These are phyloP conservation scores for Eutrema yunnanense DNA, from an alignment of 345 rosid species.

Conservation along the genomic window DNA sequence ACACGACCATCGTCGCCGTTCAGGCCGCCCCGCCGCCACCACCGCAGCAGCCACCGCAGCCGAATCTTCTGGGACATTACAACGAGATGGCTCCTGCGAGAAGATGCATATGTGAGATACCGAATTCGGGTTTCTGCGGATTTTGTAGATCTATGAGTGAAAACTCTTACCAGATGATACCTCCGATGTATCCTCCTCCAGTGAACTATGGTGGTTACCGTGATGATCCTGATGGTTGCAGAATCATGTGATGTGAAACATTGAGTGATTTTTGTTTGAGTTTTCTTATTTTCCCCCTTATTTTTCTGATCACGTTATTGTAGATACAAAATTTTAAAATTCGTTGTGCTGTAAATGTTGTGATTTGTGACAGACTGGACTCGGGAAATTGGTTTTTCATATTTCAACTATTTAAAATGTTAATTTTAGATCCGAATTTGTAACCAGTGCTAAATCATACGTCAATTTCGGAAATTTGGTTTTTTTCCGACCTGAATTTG, in stretches of 20 bases:
- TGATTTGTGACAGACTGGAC: background rate
- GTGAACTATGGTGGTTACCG: background rate
- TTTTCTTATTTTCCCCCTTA: background rate
- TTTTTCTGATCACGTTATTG: background rate
- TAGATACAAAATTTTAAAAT: background rate
- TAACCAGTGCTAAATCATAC: too few species aligned
- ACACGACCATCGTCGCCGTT: slow-evolving; percentile 20
- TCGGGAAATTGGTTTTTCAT: background rate
- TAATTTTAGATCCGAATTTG: too few species aligned
- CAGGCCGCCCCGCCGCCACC: slow-evolving; percentile 12
- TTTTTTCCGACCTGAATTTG: too few species aligned
- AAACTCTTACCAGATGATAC: background rate
- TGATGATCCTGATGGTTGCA: slow-evolving; percentile 1
- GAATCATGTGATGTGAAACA: slow-evolving; percentile 13
- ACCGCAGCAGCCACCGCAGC: background rate
- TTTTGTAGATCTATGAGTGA: slow-evolving; percentile 12
- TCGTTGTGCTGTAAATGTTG: background rate
- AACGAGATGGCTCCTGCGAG: slow-evolving; percentile 13
- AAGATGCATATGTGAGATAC: slow-evolving; percentile 24
- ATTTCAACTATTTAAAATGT: too few species aligned
- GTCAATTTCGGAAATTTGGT: too few species aligned
- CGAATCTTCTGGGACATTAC: background rate
- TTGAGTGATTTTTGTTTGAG: background rate
- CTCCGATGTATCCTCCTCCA: background rate
- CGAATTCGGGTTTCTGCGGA: slow-evolving; percentile 14